Percentiles rank a stretch among this genome's conserved stretches.
Evolutionary conservation across 1,139 yeast genomes (phyloP).

Genomic region (Hemisphaericaspora xylofermentans): DNA sequence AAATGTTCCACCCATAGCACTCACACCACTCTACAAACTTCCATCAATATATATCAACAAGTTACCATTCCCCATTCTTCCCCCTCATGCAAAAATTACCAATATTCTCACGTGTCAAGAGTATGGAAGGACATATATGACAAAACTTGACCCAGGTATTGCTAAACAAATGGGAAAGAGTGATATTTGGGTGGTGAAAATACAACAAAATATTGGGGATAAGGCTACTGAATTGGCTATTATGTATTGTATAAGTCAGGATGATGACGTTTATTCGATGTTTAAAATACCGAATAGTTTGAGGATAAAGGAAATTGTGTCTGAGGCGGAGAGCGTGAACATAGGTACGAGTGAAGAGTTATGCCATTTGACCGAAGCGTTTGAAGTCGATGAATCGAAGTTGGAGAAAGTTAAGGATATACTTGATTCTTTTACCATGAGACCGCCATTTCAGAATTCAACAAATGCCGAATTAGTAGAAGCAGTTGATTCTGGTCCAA

Average conservation of each 20-base stretch:
- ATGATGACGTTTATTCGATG: slow-evolving; percentile 17
- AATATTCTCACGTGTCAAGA: neutral
- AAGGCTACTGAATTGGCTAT: slow-evolving; percentile 15
- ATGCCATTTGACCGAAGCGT: neutral
- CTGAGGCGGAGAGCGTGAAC: neutral
- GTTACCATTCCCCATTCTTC: neutral
- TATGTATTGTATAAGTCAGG: slow-evolving; percentile 19
- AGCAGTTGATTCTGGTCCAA: neutral
- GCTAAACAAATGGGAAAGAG: neutral
- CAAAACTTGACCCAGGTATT: neutral
- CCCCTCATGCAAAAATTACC: neutral
- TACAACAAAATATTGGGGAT: slow-evolving; percentile 3
- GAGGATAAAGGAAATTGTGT: neutral
- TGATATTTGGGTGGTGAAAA: neutral
- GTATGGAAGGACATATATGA: neutral
- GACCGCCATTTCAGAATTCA: neutral
- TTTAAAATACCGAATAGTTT: slow-evolving; percentile 12
- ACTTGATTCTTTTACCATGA: slow-evolving; percentile 2
- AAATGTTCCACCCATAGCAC: neutral
- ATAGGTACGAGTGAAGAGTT: neutral
- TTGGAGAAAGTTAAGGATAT: neutral
- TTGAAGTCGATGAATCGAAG: neutral
- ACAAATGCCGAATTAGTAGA: neutral
- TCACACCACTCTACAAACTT: neutral
- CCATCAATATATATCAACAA: neutral